These are phyloP conservation scores for Codiaeum variegatum DNA, from an alignment of 441 rosid genomes.

Conservation along the genomic window DNA sequence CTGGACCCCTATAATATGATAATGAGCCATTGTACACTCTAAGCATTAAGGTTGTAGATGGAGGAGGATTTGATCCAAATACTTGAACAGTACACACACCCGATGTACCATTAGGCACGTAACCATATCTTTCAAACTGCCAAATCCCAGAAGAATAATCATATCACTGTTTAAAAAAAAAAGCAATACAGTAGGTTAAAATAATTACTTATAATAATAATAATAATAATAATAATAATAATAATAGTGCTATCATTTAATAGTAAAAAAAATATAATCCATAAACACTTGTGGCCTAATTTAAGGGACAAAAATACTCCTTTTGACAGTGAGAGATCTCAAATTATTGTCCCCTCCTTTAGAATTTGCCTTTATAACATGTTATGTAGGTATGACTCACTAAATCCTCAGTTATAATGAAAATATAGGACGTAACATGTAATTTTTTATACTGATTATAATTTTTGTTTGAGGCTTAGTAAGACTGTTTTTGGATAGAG, in stretches of 20 bases:
- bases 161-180: slow-evolving; percentile 19
- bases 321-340: too few species aligned
- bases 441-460: neutral
- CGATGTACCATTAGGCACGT: slow-evolving; percentile 30
- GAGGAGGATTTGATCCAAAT: slow-evolving; percentile 26
- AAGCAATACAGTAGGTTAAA: neutral
- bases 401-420: too few species aligned
- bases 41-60: slow-evolving; percentile 34
- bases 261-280: too few species aligned
- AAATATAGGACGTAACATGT: too few species aligned
- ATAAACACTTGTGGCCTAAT: too few species aligned
- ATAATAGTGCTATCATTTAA: too few species aligned
- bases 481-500: neutral
- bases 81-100: slow-evolving; percentile 34
- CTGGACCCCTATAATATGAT: slow-evolving; percentile 13
- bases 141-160: slow-evolving; percentile 27
- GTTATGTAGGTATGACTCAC: too few species aligned
- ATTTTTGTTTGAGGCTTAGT: neutral
- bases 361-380: too few species aligned
- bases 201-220: too few species aligned
- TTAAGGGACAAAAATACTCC: too few species aligned
- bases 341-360: too few species aligned
- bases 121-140: slow-evolving; percentile 37
- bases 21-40: slow-evolving; percentile 33
- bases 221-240: too few species aligned